phyloP scores from a whole-genome alignment of 495 filamentous ascomycete genomes.

The Xylaria longipes region DNA sequence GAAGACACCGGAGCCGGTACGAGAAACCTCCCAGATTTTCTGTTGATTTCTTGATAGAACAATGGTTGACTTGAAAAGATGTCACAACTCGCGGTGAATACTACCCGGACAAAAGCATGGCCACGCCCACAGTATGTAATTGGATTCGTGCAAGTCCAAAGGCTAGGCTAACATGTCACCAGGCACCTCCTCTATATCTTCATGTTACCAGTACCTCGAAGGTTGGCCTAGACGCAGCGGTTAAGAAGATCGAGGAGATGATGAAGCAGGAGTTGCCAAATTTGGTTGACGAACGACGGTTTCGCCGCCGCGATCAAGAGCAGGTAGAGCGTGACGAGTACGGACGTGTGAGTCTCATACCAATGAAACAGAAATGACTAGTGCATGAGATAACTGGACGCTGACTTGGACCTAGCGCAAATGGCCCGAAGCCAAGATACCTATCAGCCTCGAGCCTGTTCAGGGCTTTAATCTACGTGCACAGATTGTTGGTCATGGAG shows the following conservation, averaged over 20 bases:
- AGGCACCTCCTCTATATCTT: conserved; percentile 94
- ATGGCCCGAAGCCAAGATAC: conserved; percentile 97
- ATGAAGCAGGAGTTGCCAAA: conserved; percentile 97
- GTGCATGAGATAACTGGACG: background rate
- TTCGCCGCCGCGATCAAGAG: conserved; percentile 86
- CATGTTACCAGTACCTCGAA: conserved; percentile 94
- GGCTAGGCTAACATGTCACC: conserved; percentile 24
- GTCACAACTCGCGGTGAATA: conserved; percentile 97
- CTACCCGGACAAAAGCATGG: conserved; percentile 97
- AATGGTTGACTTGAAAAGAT: conserved; percentile 79
- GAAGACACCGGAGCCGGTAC: conserved; percentile 99
- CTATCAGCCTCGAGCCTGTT: conserved; percentile 86
- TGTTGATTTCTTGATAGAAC: conserved; percentile 56
- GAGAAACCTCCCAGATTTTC: conserved; percentile 61
- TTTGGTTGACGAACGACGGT: conserved; percentile 92
- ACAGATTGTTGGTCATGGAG: conserved; percentile 92
- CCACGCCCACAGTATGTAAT: conserved; percentile 80
- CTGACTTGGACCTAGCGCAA: conserved; percentile 68
- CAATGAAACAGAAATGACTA: background rate
- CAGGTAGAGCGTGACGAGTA: conserved; percentile 93
- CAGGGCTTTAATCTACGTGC: conserved; percentile 96
- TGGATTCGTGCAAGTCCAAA: background rate
- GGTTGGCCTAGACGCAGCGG: conserved; percentile 86
- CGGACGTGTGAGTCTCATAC: conserved; percentile 72
- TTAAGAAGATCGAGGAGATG: conserved; percentile 84